Conservation (phyloP, 2,329 filamentous ascomycete genomes). For the Fusarium concolor region DNA sequence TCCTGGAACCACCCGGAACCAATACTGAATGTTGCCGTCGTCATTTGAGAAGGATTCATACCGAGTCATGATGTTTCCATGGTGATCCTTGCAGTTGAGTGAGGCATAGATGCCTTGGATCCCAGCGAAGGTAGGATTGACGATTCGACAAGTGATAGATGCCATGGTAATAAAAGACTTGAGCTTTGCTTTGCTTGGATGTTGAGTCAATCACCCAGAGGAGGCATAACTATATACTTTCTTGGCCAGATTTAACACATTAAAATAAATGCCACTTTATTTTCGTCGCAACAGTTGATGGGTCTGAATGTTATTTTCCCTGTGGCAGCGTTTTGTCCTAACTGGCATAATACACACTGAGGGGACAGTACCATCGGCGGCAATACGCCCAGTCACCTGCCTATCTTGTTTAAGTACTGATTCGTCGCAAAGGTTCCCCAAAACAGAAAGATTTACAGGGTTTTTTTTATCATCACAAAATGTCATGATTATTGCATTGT, state of each 20-base stretch:
- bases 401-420: no score
- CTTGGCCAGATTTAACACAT: not conserved
- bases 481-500: no score
- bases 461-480: no score
- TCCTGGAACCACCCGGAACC: not conserved
- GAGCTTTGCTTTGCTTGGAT: not conserved
- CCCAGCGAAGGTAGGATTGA: not conserved
- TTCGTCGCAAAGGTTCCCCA: no score
- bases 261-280: not conserved
- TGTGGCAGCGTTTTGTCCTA: not conserved
- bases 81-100: conserved; percentile 9
- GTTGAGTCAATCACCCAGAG: not conserved
- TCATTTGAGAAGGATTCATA: conserved; percentile 13
- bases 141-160: conserved; percentile 9
- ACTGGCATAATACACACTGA: not conserved
- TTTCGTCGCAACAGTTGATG: not conserved
- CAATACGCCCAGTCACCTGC: no score
- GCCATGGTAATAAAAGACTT: not conserved
- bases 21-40: conserved; percentile 12
- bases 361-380: no score
- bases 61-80: not conserved
- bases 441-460: no score
- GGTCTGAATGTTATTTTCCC: no score
- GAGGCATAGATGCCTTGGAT: conserved; percentile 15
- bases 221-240: not conserved